These are phyloP conservation scores for Entelexis sorbosivorans DNA, from an alignment of 1,139 yeast genomes.

Conservation along the genomic window DNA sequence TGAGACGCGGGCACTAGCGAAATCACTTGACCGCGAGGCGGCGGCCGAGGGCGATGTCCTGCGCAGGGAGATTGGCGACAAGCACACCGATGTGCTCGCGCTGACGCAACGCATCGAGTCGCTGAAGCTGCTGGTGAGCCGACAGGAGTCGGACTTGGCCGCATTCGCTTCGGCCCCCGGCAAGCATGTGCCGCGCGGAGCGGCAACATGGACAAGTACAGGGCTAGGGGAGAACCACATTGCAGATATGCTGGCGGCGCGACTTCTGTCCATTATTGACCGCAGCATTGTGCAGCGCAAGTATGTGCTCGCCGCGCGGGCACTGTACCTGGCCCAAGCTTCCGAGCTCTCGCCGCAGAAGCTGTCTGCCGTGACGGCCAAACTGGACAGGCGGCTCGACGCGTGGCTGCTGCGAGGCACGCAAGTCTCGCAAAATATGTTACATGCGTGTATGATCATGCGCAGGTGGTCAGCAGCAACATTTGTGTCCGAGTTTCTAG, in stretches of 20 bases:
- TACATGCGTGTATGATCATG: slow-evolving; percentile 15
- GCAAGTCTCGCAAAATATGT: slow-evolving; percentile 15
- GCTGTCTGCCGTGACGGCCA: not conserved
- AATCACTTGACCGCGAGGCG: slow-evolving; percentile 43
- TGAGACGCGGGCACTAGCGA: slow-evolving; percentile 70
- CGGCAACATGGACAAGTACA: not conserved
- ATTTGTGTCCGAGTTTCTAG: slow-evolving; percentile 11
- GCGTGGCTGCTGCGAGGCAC: slow-evolving; percentile 12
- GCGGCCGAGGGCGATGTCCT: slow-evolving; percentile 41
- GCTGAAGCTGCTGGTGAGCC: slow-evolving; percentile 5
- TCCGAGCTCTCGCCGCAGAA: not conserved
- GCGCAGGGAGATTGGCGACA: slow-evolving; percentile 49
- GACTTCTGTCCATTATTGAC: slow-evolving; percentile 5
- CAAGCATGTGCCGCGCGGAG: not conserved
- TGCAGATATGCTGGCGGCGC: not conserved
- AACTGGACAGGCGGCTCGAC: slow-evolving; percentile 8
- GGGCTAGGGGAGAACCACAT: slow-evolving; percentile 4
- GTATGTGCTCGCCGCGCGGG: slow-evolving; percentile 16
- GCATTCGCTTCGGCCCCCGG: not conserved
- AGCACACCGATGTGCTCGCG: slow-evolving; percentile 54
- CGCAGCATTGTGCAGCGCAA: slow-evolving; percentile 9
- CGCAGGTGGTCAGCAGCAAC: slow-evolving; percentile 8
- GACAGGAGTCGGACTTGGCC: slow-evolving; percentile 11
- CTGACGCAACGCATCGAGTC: slow-evolving; percentile 58
- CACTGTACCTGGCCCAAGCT: slow-evolving; percentile 13